Evolutionary conservation across 2,329 filamentous ascomycete species (phyloP).

Genomic region (Fusarium sororula): DNA sequence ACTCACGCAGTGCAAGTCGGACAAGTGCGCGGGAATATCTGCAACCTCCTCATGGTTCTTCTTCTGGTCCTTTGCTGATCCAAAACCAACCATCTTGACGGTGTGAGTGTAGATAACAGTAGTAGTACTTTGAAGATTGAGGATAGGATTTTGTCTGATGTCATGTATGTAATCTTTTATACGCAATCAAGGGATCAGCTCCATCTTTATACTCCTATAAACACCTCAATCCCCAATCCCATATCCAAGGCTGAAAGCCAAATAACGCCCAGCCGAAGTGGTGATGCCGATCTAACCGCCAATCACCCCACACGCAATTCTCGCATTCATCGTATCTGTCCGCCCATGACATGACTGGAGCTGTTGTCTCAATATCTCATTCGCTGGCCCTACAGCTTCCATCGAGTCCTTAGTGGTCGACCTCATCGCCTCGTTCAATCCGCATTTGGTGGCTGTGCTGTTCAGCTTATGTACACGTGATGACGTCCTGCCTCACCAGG

Average conservation of each 20-base stretch:
- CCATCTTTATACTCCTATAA: conserved; percentile 19
- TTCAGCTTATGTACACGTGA: conserved; percentile 2
- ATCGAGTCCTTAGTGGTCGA: not conserved
- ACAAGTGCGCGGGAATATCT: conserved; percentile 52
- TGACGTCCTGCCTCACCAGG: not conserved
- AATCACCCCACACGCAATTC: not conserved
- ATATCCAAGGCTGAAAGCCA: not conserved
- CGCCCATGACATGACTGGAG: not conserved
- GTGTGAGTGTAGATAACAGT: not conserved
- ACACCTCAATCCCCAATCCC: not conserved
- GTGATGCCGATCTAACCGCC: conserved; percentile 1
- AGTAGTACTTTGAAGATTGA: not conserved
- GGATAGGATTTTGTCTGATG: not conserved
- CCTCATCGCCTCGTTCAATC: not conserved
- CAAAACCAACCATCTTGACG: conserved; percentile 40
- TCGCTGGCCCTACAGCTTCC: not conserved
- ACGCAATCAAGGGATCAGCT: not conserved
- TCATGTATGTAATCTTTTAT: not conserved
- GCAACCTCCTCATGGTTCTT: conserved; percentile 44
- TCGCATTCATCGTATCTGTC: conserved; percentile 37
- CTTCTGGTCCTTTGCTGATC: conserved; percentile 36
- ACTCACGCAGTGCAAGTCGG: conserved; percentile 59
- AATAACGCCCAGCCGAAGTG: not conserved
- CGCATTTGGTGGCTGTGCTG: conserved; percentile 17
- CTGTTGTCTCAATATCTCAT: not conserved